phyloP scores from a whole-genome alignment of 1,284 basidiomycete genomes.

The Austropuccinia psidii region DNA sequence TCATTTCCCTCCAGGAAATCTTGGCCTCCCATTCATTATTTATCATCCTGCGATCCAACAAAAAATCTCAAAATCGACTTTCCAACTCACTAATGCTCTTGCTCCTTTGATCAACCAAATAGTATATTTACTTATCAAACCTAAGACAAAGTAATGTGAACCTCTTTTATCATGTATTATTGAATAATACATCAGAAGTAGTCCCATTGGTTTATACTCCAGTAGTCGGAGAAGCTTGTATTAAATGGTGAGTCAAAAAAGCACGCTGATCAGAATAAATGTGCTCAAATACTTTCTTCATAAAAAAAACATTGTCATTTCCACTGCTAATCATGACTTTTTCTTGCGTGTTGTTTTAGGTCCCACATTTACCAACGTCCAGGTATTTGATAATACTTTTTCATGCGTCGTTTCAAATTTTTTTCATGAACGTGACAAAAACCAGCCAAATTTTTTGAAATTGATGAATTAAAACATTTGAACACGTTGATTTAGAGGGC shows the following conservation, averaged over 20 bases:
- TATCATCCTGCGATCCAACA: not conserved
- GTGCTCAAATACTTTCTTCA: not conserved
- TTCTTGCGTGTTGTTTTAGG: constrained; percentile 11
- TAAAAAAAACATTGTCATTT: too few relatives aligned
- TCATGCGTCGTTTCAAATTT: not conserved
- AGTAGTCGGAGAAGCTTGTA: constrained; percentile 37
- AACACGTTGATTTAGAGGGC: constrained; percentile 14
- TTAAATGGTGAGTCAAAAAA: constrained; percentile 16
- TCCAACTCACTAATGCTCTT: not conserved
- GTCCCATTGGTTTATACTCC: constrained; percentile 36
- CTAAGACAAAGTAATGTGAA: constrained; percentile 35
- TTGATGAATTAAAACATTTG: not conserved
- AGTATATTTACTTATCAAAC: constrained; percentile 35
- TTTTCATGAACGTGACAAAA: not conserved
- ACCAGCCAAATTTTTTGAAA: not conserved
- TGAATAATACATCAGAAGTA: constrained; percentile 33
- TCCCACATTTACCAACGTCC: constrained; percentile 38
- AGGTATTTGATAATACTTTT: constrained; percentile 4
- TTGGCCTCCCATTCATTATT: not conserved
- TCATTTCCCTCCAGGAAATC: not conserved
- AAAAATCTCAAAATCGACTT: not conserved
- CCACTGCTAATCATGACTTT: not conserved
- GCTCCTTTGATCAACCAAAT: not conserved
- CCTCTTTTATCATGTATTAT: constrained; percentile 35
- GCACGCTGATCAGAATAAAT: too few relatives aligned